Conservation (phyloP, 495 filamentous ascomycete genomes). For the Hypoxylon subgilvum region DNA sequence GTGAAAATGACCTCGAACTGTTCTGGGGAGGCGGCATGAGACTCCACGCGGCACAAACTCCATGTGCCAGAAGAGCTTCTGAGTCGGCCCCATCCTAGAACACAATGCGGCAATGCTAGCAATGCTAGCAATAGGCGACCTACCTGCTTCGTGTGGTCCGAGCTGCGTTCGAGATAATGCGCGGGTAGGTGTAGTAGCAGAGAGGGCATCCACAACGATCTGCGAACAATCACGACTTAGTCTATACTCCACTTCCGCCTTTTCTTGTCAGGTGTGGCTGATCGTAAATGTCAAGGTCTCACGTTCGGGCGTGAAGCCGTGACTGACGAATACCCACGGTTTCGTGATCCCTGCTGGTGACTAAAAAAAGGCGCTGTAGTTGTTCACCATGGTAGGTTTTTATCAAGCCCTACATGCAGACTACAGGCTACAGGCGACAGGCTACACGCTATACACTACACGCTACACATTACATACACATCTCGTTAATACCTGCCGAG, state of each 20-base stretch:
- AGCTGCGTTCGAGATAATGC: conserved; percentile 15
- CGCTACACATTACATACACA: no score
- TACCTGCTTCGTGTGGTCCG: conserved; percentile 18
- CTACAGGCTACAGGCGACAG: no score
- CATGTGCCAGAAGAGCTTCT: conserved; percentile 24
- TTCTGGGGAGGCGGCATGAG: conserved; percentile 31
- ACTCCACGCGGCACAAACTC: conserved; percentile 34
- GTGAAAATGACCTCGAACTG: conserved; percentile 37
- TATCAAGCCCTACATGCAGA: conserved; percentile 16
- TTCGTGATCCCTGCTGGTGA: conserved; percentile 39
- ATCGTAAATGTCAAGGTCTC: conserved; percentile 30
- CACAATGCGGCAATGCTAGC: no score
- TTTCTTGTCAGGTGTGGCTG: conserved; percentile 18
- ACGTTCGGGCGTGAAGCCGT: conserved; percentile 27
- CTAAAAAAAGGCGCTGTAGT: conserved; percentile 37
- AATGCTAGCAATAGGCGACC: conserved; percentile 13
- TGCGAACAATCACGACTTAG: conserved; percentile 21
- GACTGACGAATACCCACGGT: conserved; percentile 31
- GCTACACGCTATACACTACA: no score
- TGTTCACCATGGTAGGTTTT: conserved; percentile 22
- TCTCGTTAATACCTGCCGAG: conserved; percentile 22
- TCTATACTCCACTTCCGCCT: conserved; percentile 27
- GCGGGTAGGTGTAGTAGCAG: conserved; percentile 2
- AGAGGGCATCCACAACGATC: conserved; percentile 35
- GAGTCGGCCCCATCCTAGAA: conserved; percentile 27